Evolutionary conservation across 306 rosid genomes (phyloP), one percentile per base, ranked within the genome.

Genomic region (Delonix regia): DNA sequence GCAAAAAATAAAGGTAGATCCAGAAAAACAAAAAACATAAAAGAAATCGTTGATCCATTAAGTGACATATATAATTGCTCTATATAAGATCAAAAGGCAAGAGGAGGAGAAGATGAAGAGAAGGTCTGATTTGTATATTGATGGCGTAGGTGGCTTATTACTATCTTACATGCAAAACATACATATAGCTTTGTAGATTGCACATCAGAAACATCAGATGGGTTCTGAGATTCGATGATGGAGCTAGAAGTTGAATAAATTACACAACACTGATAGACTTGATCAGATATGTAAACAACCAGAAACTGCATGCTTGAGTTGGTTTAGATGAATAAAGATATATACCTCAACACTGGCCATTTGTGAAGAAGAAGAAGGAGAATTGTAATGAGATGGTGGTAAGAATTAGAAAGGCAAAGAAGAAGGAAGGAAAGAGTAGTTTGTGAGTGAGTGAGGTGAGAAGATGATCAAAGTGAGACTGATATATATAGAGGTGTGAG

Each of bases 301-400:
- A 30, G 33, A 22, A 51, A 60, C 11, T 71, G 51, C 22, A 51
- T 60, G 3, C 69, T 30, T 56, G 74, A 76, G n/a, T n/a, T n/a
- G n/a, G n/a, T n/a, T n/a, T n/a, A n/a, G n/a, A n/a, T n/a, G n/a
- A n/a, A 65, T 85, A 38, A 4, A 38, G 1, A 8, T 8, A 42
- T 15, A 51, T 89, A 93, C 98, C 98, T 93, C 91, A 84, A 72
- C 87, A 42, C 73, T 74, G 92, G 98, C 94, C 98, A 93, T 93
- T 81, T 80, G 84, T 85, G 64, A 21, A 45, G 78, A 33, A 75
- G 80, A 74, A 57, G 59, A 15, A 64, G 64, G 80, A 80, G 52
- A 64, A 13, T 13, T 25, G 69, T 27, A 55, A 9, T 27, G 30
- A 18, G 56, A 22, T 51, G 39, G 21, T n/a, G 0, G n/a, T 52